These are phyloP conservation scores for Thelonectria olida DNA, from an alignment of 2,329 filamentous ascomycete genomes.

Conservation along the genomic window DNA sequence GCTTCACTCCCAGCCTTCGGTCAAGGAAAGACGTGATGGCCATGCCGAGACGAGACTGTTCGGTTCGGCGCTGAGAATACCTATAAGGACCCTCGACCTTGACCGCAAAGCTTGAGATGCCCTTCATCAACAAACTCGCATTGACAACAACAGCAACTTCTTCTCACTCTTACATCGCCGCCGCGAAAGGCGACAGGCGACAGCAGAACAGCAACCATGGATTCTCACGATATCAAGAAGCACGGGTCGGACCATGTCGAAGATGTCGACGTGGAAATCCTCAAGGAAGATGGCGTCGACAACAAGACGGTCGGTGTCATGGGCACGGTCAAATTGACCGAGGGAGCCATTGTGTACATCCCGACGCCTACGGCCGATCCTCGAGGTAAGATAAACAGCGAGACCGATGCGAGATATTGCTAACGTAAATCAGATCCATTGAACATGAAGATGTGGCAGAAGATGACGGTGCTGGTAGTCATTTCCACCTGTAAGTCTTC, in stretches of 20 bases:
- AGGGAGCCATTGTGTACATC: conserved; percentile 29
- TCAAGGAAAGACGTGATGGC: not conserved
- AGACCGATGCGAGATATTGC: not conserved
- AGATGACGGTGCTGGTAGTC: conserved; percentile 26
- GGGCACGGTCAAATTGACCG: conserved; percentile 33
- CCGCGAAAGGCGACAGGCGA: conserved; percentile 10
- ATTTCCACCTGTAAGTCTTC: conserved; percentile 28
- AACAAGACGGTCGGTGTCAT: conserved; percentile 32
- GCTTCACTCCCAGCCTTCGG: not conserved
- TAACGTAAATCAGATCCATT: conserved; percentile 25
- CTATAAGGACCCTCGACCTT: conserved; percentile 10
- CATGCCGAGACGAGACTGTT: not conserved
- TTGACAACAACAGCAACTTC: not conserved
- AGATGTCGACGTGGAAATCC: conserved; percentile 24
- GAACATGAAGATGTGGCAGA: conserved; percentile 38
- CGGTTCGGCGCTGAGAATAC: conserved; percentile 4
- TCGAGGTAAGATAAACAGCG: not conserved
- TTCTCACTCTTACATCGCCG: not conserved
- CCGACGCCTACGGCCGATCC: conserved; percentile 33
- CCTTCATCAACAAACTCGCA: not conserved
- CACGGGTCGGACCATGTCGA: conserved; percentile 31
- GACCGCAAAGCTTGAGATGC: not conserved
- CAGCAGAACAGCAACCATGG: conserved; percentile 23
- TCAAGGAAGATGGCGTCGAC: conserved; percentile 26
- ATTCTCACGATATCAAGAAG: conserved; percentile 20